Evolutionary conservation across 2,329 filamentous ascomycete genomes (phyloP).

Genomic region (Colletotrichum acutatum): DNA sequence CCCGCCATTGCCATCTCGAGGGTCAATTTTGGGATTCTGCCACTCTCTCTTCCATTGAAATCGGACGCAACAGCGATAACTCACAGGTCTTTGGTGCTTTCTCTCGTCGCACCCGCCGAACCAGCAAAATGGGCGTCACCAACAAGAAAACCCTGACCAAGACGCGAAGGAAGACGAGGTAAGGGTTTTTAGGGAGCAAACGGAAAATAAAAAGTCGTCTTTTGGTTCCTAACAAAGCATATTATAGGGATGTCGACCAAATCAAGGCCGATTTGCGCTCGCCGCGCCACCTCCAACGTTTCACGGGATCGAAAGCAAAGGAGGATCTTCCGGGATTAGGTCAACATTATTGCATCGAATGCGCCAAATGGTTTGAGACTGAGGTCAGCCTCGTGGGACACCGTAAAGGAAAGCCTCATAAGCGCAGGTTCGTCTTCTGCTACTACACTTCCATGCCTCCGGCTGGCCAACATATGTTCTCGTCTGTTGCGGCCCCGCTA

Average conservation of each 20-base stretch:
- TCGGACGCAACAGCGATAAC: not conserved
- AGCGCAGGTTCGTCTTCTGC: conserved; percentile 73
- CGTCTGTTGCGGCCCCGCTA: not conserved
- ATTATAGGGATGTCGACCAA: conserved; percentile 88
- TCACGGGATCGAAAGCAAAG: conserved; percentile 79
- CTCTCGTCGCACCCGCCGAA: not conserved
- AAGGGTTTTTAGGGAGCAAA: conserved; percentile 38
- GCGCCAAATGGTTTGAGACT: conserved; percentile 95
- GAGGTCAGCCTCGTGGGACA: conserved; percentile 81
- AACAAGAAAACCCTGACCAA: conserved; percentile 77
- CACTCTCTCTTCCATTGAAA: not conserved
- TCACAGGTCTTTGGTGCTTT: not conserved
- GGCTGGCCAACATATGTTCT: not conserved
- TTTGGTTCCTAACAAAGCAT: conserved; percentile 3
- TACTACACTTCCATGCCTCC: not conserved
- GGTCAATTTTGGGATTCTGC: conserved; percentile 19
- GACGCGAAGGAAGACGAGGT: conserved; percentile 79
- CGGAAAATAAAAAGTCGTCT: not conserved
- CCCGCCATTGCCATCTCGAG: conserved; percentile 14
- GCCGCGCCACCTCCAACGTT: conserved; percentile 82
- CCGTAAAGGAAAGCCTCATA: conserved; percentile 90
- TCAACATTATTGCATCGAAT: conserved; percentile 88
- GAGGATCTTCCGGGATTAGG: conserved; percentile 93
- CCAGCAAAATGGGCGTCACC: conserved; percentile 71
- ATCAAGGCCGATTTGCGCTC: conserved; percentile 84